Evolutionary conservation across 257 asterid species (phyloP).

Genomic region (Nicotiana tomentosiformis): DNA sequence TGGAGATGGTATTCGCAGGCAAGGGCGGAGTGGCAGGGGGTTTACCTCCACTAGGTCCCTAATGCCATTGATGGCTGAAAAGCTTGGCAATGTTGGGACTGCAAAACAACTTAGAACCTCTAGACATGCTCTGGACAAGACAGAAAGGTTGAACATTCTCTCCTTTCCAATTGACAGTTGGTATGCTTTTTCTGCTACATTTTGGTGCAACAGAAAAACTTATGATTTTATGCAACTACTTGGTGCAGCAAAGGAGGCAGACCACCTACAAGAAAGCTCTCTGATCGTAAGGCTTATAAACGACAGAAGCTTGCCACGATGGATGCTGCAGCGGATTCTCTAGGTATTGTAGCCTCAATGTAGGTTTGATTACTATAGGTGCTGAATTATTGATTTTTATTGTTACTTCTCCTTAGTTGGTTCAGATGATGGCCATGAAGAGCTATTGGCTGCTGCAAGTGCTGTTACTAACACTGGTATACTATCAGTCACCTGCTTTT

Average conservation of each 20-base stretch:
- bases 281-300: slow-evolving; percentile 76
- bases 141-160: slow-evolving; percentile 50
- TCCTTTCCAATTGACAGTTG: not conserved
- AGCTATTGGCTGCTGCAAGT: slow-evolving; percentile 86
- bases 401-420: slow-evolving; percentile 35
- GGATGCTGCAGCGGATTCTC: slow-evolving; percentile 58
- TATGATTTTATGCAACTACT: slow-evolving; percentile 22
- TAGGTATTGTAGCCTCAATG: slow-evolving; percentile 37
- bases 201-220: not conserved
- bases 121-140: slow-evolving; percentile 68
- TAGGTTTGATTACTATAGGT: not conserved
- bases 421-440: slow-evolving; percentile 86
- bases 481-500: slow-evolving; percentile 15
- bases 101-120: slow-evolving; percentile 84
- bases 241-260: slow-evolving; percentile 73
- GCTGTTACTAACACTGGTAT: slow-evolving; percentile 72
- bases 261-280: slow-evolving; percentile 75
- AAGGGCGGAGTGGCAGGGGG: slow-evolving; percentile 83
- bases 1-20: slow-evolving; percentile 74
- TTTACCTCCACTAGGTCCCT: slow-evolving; percentile 63
- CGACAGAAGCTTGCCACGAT: slow-evolving; percentile 66
- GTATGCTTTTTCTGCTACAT: not conserved
- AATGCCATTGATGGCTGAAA: slow-evolving; percentile 61
- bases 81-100: slow-evolving; percentile 64
- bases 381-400: slow-evolving; percentile 9